Percentiles rank a stretch among this genome's conserved stretches.
These are phyloP conservation scores for Mimosa pudica DNA, from an alignment of 306 rosid genomes.

Conservation along the genomic window DNA sequence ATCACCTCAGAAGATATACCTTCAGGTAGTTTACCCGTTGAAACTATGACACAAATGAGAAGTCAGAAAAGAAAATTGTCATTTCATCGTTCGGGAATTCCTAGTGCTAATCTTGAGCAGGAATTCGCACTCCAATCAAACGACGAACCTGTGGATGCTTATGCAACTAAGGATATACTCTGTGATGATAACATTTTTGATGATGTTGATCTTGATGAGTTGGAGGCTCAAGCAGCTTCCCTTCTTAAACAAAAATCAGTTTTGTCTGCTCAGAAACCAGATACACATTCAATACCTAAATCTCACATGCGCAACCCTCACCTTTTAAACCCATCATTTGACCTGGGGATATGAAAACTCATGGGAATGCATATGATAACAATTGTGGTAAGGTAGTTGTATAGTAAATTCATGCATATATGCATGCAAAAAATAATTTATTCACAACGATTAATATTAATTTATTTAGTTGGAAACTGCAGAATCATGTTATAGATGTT, in stretches of 20 bases:
- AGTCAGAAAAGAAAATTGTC: conserved; percentile 58
- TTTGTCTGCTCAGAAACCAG: conserved; percentile 43
- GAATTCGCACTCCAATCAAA: conserved; percentile 57
- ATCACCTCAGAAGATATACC: conserved; percentile 46
- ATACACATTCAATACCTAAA: conserved; percentile 33
- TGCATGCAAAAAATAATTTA: neutral
- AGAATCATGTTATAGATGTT: neutral
- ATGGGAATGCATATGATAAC: neutral
- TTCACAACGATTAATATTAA: neutral
- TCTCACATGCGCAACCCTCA: conserved; percentile 35
- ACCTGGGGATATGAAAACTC: conserved; percentile 71
- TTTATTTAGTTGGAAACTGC: neutral
- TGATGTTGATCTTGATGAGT: conserved; percentile 72
- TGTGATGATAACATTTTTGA: conserved; percentile 73
- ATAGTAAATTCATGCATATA: neutral
- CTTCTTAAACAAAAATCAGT: conserved; percentile 65
- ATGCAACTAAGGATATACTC: conserved; percentile 40
- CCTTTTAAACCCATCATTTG: conserved; percentile 65
- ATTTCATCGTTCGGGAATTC: conserved; percentile 54
- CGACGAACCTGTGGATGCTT: conserved; percentile 37
- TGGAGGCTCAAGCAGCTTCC: conserved; percentile 79
- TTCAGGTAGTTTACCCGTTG: conserved; percentile 37
- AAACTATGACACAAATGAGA: conserved; percentile 39
- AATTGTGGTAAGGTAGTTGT: conserved; percentile 3
- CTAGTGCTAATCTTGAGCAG: conserved; percentile 62